phyloP scores from a whole-genome alignment of 805 yeast species.

The Metschnikowia amazonensis region DNA sequence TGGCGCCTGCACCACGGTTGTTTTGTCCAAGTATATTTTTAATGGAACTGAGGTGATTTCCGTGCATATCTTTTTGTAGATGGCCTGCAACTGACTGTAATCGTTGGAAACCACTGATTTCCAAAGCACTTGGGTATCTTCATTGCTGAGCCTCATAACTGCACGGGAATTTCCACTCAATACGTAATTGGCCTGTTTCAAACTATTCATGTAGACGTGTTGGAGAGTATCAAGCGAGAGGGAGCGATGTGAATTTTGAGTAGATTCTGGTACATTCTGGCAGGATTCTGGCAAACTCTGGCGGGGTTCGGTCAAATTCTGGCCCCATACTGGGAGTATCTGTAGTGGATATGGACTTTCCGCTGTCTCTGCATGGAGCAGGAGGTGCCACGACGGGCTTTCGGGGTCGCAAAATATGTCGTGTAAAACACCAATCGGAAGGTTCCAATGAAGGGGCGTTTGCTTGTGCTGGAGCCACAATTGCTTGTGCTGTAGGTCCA shows the following conservation, averaged over 20 bases:
- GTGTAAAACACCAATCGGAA: conserved; percentile 67
- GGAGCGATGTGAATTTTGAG: too few species aligned
- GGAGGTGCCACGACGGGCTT: conserved; percentile 35
- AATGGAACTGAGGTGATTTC: conserved; percentile 40
- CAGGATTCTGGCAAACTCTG: too few species aligned
- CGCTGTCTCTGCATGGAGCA: conserved; percentile 13
- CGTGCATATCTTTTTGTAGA: conserved; percentile 23
- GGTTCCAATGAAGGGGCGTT: conserved; percentile 70
- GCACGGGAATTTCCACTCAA: conserved; percentile 73
- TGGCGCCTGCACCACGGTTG: conserved; percentile 26
- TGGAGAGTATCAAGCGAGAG: conserved; percentile 22
- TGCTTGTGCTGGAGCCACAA: conserved; percentile 67
- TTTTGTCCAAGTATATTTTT: conserved; percentile 41
- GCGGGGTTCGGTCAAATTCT: too few species aligned
- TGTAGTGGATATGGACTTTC: conserved; percentile 25
- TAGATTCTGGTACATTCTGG: too few species aligned
- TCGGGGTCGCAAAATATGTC: conserved; percentile 45
- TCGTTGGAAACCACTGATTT: conserved; percentile 40
- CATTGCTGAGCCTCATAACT: conserved; percentile 71
- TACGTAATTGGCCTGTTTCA: conserved; percentile 79
- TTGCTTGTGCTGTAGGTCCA: conserved; percentile 13
- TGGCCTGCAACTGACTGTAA: conserved; percentile 21
- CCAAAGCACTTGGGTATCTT: conserved; percentile 59
- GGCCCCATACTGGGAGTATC: conserved; percentile 24
- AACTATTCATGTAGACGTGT: conserved; percentile 66